Evolutionary conservation across 441 rosid species (phyloP).

Genomic region (Erysimum cheiri): DNA sequence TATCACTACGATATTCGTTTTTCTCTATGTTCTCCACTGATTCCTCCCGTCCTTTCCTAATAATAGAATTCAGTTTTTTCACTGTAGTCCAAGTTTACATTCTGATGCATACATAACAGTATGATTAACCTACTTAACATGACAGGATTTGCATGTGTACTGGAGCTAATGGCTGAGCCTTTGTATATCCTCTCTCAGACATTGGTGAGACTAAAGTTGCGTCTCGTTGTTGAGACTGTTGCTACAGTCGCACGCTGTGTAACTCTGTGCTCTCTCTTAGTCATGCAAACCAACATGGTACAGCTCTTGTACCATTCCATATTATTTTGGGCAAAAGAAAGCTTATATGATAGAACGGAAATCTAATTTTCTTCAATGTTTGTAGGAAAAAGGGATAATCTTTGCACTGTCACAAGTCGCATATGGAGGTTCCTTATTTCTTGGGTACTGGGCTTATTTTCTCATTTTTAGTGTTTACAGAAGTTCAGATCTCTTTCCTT

Average conservation of each 20-base stretch:
- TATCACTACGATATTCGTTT: background rate
- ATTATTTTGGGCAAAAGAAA: slow-evolving; percentile 6
- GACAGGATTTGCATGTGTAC: slow-evolving; percentile 81
- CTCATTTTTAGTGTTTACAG: slow-evolving; percentile 53
- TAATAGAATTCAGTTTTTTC: background rate
- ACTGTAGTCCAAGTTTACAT: background rate
- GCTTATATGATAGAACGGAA: background rate
- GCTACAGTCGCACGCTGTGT: slow-evolving; percentile 84
- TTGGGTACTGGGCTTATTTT: slow-evolving; percentile 94
- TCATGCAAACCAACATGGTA: slow-evolving; percentile 69
- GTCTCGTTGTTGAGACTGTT: slow-evolving; percentile 79
- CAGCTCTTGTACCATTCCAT: slow-evolving; percentile 23
- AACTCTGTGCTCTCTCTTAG: slow-evolving; percentile 73
- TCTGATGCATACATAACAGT: slow-evolving; percentile 9
- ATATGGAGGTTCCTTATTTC: slow-evolving; percentile 74
- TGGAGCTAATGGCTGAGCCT: slow-evolving; percentile 95
- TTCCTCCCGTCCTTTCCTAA: background rate
- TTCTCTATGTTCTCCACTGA: background rate
- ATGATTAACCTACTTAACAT: slow-evolving; percentile 25
- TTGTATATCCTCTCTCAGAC: slow-evolving; percentile 88
- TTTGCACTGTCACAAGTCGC: slow-evolving; percentile 86
- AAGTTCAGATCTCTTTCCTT: slow-evolving; percentile 70
- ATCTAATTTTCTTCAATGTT: slow-evolving; percentile 12
- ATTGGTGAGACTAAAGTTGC: slow-evolving; percentile 69
- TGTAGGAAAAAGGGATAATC: slow-evolving; percentile 69